Conservation (phyloP, 306 rosid species). For the Cucumis melo region DNA sequence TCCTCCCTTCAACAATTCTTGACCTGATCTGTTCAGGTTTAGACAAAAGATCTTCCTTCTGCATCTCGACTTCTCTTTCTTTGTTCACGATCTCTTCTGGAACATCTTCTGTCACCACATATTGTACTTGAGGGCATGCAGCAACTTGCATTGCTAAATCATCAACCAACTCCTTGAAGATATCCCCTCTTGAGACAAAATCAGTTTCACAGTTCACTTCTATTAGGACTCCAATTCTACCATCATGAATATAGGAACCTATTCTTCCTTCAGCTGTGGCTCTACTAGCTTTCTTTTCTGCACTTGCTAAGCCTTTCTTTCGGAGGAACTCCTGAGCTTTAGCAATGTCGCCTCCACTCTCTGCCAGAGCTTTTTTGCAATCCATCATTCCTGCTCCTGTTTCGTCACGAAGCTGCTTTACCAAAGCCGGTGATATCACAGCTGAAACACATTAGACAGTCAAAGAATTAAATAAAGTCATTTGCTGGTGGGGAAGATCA, state of each 20-base stretch:
- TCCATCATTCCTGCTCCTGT: conserved; percentile 99
- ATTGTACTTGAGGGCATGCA: conserved; percentile 86
- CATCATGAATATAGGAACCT: conserved; percentile 87
- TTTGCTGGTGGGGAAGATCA: background rate
- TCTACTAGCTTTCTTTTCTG: conserved; percentile 89
- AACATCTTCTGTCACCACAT: conserved; percentile 68
- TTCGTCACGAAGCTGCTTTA: conserved; percentile 33
- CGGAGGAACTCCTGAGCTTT: conserved; percentile 86
- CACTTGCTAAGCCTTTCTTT: conserved; percentile 90
- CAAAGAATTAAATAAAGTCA: conserved; percentile 5
- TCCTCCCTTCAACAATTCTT: conserved; percentile 87
- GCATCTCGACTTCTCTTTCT: conserved; percentile 91
- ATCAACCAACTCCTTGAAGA: conserved; percentile 86
- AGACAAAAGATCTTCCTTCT: conserved; percentile 84
- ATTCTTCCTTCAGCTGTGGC: conserved; percentile 92
- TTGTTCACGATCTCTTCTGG: conserved; percentile 57
- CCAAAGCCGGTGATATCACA: conserved; percentile 23
- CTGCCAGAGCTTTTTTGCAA: conserved; percentile 81
- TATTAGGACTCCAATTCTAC: conserved; percentile 79
- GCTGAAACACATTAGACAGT: conserved; percentile 30
- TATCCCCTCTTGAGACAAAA: conserved; percentile 91
- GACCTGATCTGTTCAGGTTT: conserved; percentile 93
- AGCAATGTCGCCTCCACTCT: conserved; percentile 29
- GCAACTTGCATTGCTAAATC: conserved; percentile 99
- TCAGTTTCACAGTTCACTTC: conserved; percentile 97